phyloP scores from a whole-genome alignment of 2,329 filamentous ascomycete species.

The Fusarium pseudonygamai region DNA sequence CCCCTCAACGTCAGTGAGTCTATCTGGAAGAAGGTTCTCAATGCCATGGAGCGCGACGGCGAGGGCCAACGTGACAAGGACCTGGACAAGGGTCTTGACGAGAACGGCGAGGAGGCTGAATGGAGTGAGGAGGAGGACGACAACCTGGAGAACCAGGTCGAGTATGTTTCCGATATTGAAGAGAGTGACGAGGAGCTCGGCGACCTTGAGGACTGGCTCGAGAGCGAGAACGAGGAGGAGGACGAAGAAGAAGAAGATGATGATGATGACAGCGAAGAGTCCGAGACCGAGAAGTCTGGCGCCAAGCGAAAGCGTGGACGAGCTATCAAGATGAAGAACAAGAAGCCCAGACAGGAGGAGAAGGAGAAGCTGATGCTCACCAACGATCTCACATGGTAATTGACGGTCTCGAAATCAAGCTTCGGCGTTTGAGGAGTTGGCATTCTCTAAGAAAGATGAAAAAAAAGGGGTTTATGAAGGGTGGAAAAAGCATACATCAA shows the following conservation, averaged over 20 bases:
- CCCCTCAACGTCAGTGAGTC: conserved; percentile 94
- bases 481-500: not conserved
- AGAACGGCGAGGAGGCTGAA: conserved; percentile 76
- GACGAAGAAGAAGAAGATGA: conserved; percentile 69
- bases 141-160: conserved; percentile 81
- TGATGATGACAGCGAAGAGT: conserved; percentile 67
- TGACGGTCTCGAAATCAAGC: conserved; percentile 8
- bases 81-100: conserved; percentile 84
- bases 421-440: conserved; percentile 42
- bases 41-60: conserved; percentile 86
- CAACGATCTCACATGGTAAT: conserved; percentile 55
- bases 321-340: conserved; percentile 58
- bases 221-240: conserved; percentile 70
- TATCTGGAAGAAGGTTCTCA: conserved; percentile 97
- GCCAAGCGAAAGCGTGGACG: conserved; percentile 64
- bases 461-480: conserved; percentile 5
- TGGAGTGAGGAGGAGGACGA: conserved; percentile 74
- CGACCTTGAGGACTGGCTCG: conserved; percentile 93
- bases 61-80: conserved; percentile 87
- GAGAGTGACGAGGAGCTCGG: conserved; percentile 82
- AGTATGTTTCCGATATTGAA: conserved; percentile 93
- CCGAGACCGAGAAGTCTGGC: conserved; percentile 64
- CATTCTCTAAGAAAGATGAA: conserved; percentile 3
- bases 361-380: conserved; percentile 62
- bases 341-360: conserved; percentile 66